A percentile compares a stretch with the other conserved stretches of the same genome.
phyloP scores from a whole-genome alignment of 2,329 filamentous ascomycete genomes.

The Colletotrichum shisoi region DNA sequence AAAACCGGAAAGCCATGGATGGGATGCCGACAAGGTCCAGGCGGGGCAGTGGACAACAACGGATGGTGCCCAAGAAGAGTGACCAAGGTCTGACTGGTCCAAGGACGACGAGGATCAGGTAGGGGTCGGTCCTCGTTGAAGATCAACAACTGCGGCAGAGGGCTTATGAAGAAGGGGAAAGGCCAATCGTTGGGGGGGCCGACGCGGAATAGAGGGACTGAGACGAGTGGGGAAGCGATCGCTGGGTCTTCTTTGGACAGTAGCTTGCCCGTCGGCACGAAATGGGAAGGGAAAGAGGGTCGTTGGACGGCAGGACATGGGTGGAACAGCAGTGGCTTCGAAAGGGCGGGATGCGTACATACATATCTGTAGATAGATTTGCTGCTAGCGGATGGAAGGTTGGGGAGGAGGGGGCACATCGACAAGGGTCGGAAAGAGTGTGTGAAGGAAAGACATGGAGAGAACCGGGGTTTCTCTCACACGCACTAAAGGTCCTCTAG shows the following conservation, averaged over 20 bases:
- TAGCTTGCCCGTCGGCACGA: constrained; percentile 29
- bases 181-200: constrained; percentile 29
- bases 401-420: constrained; percentile 6
- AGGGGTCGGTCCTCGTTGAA: not conserved
- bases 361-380: constrained; percentile 40
- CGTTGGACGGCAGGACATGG: constrained; percentile 34
- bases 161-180: constrained; percentile 33
- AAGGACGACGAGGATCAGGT: not conserved
- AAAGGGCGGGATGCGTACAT: constrained; percentile 38
- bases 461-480: constrained; percentile 37
- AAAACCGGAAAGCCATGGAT: constrained; percentile 16
- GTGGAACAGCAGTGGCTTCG: constrained; percentile 22
- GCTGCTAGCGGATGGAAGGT: constrained; percentile 33
- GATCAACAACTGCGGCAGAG: constrained; percentile 26
- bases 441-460: constrained; percentile 29
- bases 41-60: constrained; percentile 20
- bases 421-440: constrained; percentile 31
- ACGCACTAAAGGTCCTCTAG: constrained; percentile 37
- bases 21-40: constrained; percentile 6
- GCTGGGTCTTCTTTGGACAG: constrained; percentile 37
- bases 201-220: constrained; percentile 37
- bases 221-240: constrained; percentile 38
- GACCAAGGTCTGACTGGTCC: constrained; percentile 7
- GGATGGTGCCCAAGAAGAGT: constrained; percentile 3
- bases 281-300: constrained; percentile 31